Percentiles rank a stretch among this genome's conserved stretches.
phyloP scores from a whole-genome alignment of 116 monocot genomes.

The Papilionanthe hybrid region DNA sequence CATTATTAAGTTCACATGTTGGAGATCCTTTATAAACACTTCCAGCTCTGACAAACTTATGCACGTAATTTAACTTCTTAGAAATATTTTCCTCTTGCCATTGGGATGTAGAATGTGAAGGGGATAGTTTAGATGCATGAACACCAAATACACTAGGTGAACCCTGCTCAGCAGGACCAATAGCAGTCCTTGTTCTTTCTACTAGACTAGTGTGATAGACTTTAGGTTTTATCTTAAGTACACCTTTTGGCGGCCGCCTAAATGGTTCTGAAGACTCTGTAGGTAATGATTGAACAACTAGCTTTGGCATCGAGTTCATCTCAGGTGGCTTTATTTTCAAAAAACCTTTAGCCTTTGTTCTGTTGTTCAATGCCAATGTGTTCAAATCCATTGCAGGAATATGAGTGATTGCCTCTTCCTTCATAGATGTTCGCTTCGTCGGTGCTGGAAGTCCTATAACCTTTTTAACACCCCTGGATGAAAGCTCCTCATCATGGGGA shows the following conservation, averaged over 20 bases:
- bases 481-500: constrained; percentile 53
- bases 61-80: constrained; percentile 9
- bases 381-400: constrained; percentile 15
- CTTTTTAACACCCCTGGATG: constrained; percentile 18
- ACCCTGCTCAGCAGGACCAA: constrained; percentile 10
- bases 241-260: constrained; percentile 56
- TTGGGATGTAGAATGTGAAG: constrained; percentile 17
- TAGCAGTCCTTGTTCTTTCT: constrained; percentile 8
- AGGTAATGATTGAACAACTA: constrained; percentile 15
- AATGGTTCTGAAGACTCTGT: constrained; percentile 19
- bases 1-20: constrained; percentile 3
- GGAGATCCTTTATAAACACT: constrained; percentile 12
- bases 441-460: constrained; percentile 17
- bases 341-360: constrained; percentile 59
- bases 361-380: constrained; percentile 9
- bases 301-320: constrained; percentile 22
- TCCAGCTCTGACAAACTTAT: constrained; percentile 16
- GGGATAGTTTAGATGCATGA: constrained; percentile 22
- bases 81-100: constrained; percentile 16
- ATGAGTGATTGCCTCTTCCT: constrained; percentile 12
- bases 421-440: constrained; percentile 32
- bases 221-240: constrained; percentile 78
- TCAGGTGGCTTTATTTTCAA: constrained; percentile 49
- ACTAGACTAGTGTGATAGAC: constrained; percentile 2
- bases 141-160: constrained; percentile 13